Percentiles rank a stretch among this genome's conserved stretches.
phyloP scores from a whole-genome alignment of 2,329 filamentous ascomycete species.

The Botrytis pseudocinerea region DNA sequence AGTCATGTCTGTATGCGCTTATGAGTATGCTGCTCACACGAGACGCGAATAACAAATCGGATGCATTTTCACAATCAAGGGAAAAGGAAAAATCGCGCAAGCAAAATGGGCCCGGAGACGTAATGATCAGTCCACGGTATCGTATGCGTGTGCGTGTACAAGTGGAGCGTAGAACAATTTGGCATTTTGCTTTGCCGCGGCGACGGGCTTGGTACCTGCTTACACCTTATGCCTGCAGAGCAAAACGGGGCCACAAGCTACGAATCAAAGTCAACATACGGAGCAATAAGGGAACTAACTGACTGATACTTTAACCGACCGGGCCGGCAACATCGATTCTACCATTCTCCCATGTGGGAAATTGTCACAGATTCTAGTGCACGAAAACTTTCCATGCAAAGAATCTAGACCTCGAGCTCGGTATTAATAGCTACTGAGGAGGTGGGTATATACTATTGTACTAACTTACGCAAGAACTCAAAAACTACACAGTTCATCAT shows the following conservation, averaged over 20 bases:
- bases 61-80: background rate
- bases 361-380: background rate
- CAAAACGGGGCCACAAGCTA: background rate
- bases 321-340: no score
- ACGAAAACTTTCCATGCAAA: background rate
- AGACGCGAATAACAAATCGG: background rate
- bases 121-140: background rate
- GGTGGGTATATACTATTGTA: background rate
- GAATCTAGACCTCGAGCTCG: background rate
- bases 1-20: background rate
- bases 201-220: background rate
- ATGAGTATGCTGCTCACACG: background rate
- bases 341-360: background rate
- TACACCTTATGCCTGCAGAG: no score
- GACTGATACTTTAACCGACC: background rate
- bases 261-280: constrained; percentile 1
- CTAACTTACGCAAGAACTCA: background rate
- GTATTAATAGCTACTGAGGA: background rate
- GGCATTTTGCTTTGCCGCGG: background rate
- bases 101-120: background rate
- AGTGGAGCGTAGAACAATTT: background rate
- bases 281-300: background rate
- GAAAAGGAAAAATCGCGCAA: constrained; percentile 1
- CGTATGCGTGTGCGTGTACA: constrained; percentile 1
- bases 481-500: background rate